Base-by-base conservation (phyloP, 2,329 filamentous ascomycete species). In the Uncinocarpus reesii region DNA sequence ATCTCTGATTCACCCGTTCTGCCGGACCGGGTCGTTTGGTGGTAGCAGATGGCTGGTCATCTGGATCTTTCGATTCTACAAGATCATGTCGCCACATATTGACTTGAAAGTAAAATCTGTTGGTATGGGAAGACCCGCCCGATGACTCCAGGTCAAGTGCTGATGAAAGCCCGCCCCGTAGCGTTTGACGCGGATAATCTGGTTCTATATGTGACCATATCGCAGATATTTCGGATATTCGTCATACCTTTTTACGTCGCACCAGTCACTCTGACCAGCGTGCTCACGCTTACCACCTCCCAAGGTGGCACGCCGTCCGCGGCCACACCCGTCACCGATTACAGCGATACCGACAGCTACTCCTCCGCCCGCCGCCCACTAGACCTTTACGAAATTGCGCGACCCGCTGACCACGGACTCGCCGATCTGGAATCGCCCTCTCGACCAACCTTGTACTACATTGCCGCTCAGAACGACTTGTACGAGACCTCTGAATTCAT, bases 61-160 rank as follows among this genome's bases (percentile, higher is more conserved):
- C 41, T 73, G 75, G 56, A 81, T 94, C 49, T 93, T 86, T 60
- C 78, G 80, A 34, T 89, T 84, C 84, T 90, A 93, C 66, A 86
- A 87, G 60, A 83, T 90, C 54, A 71, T 94, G 60, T 86, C 81
- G 52, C 88, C 88, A 0, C 70, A 72, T 15, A 84, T 92, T 55
- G 73, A 81, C 36, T 67, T 90, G 10, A 68, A 75, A 1, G 71
- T 95, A 15, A 76, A 86, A 45, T 74, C 71, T 24, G 65, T 80
- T 15, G 76, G 76, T 78, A 60, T 7, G 40, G 21, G 32, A 8
- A 15, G 13, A 2, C 18, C 7, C 2, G 4, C 26, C 8, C 5
- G 11, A n/a, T n/a, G n/a, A n/a, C n/a, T n/a, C n/a, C n/a, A n/a
- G n/a, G n/a, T n/a, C n/a, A n/a, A n/a, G n/a, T n/a, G n/a, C n/a